Evolutionary conservation across 108 stramenopile genomes (phyloP).

Genomic region (Cyclostephanos tholiformis): DNA sequence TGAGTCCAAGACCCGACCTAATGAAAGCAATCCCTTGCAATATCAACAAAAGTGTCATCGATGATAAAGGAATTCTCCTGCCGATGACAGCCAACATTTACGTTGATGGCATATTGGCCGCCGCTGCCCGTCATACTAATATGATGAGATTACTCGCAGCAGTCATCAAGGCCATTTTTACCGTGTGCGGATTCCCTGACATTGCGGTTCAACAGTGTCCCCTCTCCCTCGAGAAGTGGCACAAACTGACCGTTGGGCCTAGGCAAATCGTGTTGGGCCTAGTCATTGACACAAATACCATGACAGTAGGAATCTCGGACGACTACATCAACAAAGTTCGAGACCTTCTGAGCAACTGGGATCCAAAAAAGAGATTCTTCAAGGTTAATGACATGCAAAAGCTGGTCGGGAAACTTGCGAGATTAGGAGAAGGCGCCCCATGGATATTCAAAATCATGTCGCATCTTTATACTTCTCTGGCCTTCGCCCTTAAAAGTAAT

Average conservation of each 20-base stretch:
- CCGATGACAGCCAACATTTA: neutral
- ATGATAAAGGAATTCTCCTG: neutral
- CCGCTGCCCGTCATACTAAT: too few species aligned
- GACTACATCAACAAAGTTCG: too few species aligned
- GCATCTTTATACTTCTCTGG: slow-evolving; percentile 22
- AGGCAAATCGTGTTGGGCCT: too few species aligned
- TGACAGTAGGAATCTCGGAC: too few species aligned
- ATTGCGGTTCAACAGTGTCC: too few species aligned
- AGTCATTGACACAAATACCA: too few species aligned
- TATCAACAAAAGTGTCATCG: neutral
- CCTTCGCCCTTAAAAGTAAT: slow-evolving; percentile 4
- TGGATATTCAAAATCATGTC: slow-evolving; percentile 19
- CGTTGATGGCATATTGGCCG: neutral
- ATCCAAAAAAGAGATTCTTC: neutral
- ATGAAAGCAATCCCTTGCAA: neutral
- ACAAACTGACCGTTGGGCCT: too few species aligned
- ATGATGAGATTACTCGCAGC: too few species aligned
- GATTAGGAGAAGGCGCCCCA: slow-evolving; percentile 3
- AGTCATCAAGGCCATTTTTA: too few species aligned
- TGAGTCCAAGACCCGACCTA: neutral
- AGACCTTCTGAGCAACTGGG: too few species aligned
- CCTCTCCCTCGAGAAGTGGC: too few species aligned
- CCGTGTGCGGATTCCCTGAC: too few species aligned
- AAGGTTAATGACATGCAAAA: neutral
- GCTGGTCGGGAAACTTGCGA: neutral